Percentiles rank a stretch among this genome's conserved stretches.
These are phyloP conservation scores for Brassica carinata DNA, from an alignment of 345 rosid species.

Conservation along the genomic window DNA sequence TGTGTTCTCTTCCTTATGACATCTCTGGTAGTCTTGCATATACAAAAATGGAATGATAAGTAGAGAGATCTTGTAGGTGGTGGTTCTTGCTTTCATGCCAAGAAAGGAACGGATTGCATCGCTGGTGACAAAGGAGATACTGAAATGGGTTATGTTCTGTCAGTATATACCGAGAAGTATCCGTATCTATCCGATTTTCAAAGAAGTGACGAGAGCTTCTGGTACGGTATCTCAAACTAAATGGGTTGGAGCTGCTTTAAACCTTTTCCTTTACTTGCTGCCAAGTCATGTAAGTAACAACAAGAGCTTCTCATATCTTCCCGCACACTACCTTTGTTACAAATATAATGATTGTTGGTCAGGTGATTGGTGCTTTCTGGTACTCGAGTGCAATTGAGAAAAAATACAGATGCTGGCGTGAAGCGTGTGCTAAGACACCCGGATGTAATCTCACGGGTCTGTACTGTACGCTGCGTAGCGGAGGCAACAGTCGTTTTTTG, in stretches of 20 bases:
- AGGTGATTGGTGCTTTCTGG: slow-evolving; percentile 43
- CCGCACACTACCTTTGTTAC: neutral
- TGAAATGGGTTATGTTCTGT: slow-evolving; percentile 22
- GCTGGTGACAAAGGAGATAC: slow-evolving; percentile 2
- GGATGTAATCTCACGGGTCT: neutral
- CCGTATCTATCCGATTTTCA: slow-evolving; percentile 28
- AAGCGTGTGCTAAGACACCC: neutral
- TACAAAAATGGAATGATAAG: too few species aligned
- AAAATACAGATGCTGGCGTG: slow-evolving; percentile 25
- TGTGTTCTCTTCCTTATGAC: neutral
- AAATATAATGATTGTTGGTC: neutral
- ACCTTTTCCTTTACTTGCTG: slow-evolving; percentile 28
- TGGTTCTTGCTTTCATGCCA: neutral
- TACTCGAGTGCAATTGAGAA: slow-evolving; percentile 29
- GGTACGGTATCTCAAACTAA: slow-evolving; percentile 22
- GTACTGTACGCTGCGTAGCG: too few species aligned
- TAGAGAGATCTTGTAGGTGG: slow-evolving; percentile 34
- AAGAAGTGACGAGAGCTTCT: slow-evolving; percentile 20
- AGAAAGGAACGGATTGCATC: neutral
- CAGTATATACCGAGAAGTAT: slow-evolving; percentile 30
- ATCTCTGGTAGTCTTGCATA: too few species aligned
- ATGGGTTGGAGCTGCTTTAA: slow-evolving; percentile 33
- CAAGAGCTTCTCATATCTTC: neutral
- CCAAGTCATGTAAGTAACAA: slow-evolving; percentile 1
- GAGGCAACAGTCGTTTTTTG: neutral